These are phyloP conservation scores for Neonectria coccinea DNA, from an alignment of 2,329 filamentous ascomycete species.

Conservation along the genomic window DNA sequence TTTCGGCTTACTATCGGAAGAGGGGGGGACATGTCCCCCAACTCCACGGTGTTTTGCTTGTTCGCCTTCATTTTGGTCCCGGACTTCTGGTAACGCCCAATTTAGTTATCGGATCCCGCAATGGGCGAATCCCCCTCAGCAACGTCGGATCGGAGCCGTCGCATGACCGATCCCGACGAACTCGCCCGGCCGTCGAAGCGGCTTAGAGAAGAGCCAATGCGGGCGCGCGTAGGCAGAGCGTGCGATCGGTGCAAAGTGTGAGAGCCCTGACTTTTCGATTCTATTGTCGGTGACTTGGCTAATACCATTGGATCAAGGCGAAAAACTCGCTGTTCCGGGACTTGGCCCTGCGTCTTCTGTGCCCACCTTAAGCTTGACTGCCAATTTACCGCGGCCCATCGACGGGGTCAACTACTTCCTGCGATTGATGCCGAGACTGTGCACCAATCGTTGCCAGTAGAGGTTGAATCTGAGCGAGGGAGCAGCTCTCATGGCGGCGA, in stretches of 20 bases:
- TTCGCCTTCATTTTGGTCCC: neutral
- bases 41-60: neutral
- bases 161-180: neutral
- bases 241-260: slow-evolving; percentile 45
- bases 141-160: neutral
- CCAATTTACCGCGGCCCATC: slow-evolving; percentile 39
- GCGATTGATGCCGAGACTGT: slow-evolving; percentile 33
- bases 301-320: slow-evolving; percentile 26
- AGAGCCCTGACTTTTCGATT: neutral
- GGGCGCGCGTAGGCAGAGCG: slow-evolving; percentile 34
- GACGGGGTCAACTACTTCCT: slow-evolving; percentile 38
- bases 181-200: slow-evolving; percentile 9
- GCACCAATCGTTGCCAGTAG: neutral
- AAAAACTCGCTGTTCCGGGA: slow-evolving; percentile 44
- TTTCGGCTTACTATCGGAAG: neutral
- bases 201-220: slow-evolving; percentile 3
- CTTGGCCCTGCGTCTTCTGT: slow-evolving; percentile 40
- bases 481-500: neutral
- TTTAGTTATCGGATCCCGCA: neutral
- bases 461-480: neutral
- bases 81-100: neutral
- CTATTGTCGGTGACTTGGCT: neutral
- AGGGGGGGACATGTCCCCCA: neutral
- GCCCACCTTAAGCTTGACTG: slow-evolving; percentile 41
- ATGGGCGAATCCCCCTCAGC: neutral